phyloP scores from a whole-genome alignment of 129 eudicot genomes.

The Silybum marianum region DNA sequence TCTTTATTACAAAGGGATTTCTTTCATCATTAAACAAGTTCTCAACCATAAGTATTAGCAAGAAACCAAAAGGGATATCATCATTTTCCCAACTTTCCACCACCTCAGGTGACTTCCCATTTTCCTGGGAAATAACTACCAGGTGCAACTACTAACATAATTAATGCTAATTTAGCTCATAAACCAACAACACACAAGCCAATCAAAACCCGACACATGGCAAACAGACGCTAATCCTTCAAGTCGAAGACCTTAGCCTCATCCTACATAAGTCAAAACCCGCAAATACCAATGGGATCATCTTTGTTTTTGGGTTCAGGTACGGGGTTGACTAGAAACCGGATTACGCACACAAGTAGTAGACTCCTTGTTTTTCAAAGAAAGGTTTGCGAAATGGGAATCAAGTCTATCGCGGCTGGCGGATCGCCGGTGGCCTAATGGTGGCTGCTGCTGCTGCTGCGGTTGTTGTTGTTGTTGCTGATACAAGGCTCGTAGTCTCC shows the following conservation, averaged over 20 bases:
- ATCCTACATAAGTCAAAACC: constrained; percentile 22
- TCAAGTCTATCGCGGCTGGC: constrained; percentile 76
- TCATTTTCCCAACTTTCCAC: constrained; percentile 56
- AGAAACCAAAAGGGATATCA: constrained; percentile 12
- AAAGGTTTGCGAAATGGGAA: constrained; percentile 71
- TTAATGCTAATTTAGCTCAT: constrained; percentile 23
- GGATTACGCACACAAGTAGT: constrained; percentile 42
- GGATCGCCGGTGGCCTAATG: constrained; percentile 59
- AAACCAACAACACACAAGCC: constrained; percentile 16
- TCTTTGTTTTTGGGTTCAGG: constrained; percentile 35
- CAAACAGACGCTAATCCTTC: neutral
- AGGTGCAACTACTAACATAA: constrained; percentile 56
- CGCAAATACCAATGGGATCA: constrained; percentile 12
- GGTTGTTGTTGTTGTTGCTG: constrained; percentile 66
- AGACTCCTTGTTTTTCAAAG: constrained; percentile 63
- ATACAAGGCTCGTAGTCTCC: constrained; percentile 67
- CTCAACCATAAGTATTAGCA: constrained; percentile 14
- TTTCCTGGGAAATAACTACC: constrained; percentile 49
- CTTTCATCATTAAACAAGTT: constrained; percentile 36
- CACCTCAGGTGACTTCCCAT: constrained; percentile 80
- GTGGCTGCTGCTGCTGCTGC: constrained; percentile 36
- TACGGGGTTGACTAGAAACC: constrained; percentile 68
- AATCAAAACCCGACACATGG: neutral
- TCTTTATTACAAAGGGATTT: constrained; percentile 30
- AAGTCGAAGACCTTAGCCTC: constrained; percentile 16